Percentiles rank a stretch among this genome's conserved stretches.
phyloP scores from a whole-genome alignment of 768 basidiomycete genomes.

The Amanita pallidorosea region DNA sequence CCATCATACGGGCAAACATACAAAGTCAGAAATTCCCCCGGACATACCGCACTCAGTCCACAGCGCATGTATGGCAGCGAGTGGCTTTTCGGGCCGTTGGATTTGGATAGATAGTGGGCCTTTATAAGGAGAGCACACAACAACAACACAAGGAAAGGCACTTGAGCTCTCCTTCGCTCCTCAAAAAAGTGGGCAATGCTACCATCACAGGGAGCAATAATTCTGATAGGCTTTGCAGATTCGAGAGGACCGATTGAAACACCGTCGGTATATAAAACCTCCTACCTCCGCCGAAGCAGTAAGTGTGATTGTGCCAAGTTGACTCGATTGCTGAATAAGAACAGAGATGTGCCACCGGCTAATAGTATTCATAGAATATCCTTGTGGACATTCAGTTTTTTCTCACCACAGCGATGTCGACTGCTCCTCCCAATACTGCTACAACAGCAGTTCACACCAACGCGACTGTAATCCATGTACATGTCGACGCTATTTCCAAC shows the following conservation, averaged over 20 bases:
- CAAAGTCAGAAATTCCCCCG: background rate
- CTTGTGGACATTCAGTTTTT: conserved; percentile 49
- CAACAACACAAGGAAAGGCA: background rate
- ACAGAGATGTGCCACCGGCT: conserved; percentile 55
- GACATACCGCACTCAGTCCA: background rate
- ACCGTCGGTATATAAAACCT: background rate
- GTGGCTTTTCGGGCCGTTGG: conserved; percentile 1
- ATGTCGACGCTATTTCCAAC: conserved; percentile 51
- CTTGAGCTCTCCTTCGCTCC: background rate
- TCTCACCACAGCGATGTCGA: conserved; percentile 35
- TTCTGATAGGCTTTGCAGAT: conserved; percentile 1
- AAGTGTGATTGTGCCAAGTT: background rate
- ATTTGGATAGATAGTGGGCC: background rate
- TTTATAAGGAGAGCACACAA: background rate
- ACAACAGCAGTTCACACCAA: conserved; percentile 39
- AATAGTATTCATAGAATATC: conserved; percentile 40
- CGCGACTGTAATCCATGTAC: conserved; percentile 29
- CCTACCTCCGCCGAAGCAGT: conserved; percentile 4
- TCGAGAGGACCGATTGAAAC: background rate
- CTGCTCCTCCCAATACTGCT: conserved; percentile 36
- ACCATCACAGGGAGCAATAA: background rate
- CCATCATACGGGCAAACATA: background rate
- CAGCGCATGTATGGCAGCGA: background rate
- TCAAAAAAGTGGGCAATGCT: background rate
- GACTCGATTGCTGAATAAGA: background rate